Evolutionary conservation across 352 stramenopile species (phyloP), one percentile per base, ranked within the genome.

Genomic region (Phytophthora megakarya): DNA sequence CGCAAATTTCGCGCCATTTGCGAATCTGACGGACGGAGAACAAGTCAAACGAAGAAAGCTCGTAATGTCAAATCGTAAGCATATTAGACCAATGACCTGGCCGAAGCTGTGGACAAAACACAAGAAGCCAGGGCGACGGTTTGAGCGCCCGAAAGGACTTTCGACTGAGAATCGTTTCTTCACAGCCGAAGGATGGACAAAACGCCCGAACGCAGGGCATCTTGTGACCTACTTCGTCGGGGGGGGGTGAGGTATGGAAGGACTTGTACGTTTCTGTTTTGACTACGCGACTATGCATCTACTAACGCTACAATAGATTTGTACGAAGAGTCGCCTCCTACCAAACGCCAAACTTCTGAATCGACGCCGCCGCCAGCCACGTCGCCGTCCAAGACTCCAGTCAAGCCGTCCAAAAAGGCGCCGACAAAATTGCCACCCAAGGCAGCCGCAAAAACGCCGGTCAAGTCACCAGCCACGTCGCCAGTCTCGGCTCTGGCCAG

Each of bases 1-100:
- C 32, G 11, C 32, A 55, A n/a, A 15, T 32, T 55, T 55, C 47
- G 47, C 47, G 47, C 33, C 47, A 55, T 55, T 45, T 32, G 47
- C 11, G 33, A 55, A 45, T 55, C 33, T 19, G 47, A 33, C 47
- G 33, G 33, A 46, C 32, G 10, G 18, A 43, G 10, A n/a, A 15
- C 4, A 43, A 19, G 25, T 12, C 13, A 26, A n/a, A n/a, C n/a
- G n/a, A n/a, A n/a, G n/a, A n/a, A 35, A 26, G 8, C 1, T 3
- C 19, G 32, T 8, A 33, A 55, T 43, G 19, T n/a, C n/a, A n/a
- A n/a, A n/a, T n/a, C n/a, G n/a, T n/a, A n/a, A n/a, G 25, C 44
- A 55, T 15, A 55, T 55, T 33, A 39, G 25, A 21, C 47, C 47
- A 11, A 32, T 55, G 13, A 45, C 13, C 18, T 37, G 32, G 33